phyloP scores from a whole-genome alignment of 2,329 filamentous ascomycete genomes.

The Aspergillus tamarii region DNA sequence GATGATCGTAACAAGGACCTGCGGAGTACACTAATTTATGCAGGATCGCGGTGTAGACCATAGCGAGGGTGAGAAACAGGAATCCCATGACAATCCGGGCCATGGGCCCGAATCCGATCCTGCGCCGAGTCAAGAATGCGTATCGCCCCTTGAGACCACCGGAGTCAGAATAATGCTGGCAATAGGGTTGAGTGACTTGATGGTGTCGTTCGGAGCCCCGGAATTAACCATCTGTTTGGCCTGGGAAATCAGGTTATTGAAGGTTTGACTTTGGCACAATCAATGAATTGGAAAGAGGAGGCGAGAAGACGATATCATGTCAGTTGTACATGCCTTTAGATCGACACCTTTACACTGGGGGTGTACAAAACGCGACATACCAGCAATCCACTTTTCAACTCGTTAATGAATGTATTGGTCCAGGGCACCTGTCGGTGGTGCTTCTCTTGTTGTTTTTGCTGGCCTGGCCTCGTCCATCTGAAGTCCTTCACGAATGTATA shows the following conservation, averaged over 20 bases:
- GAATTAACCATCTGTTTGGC: slow-evolving; percentile 59
- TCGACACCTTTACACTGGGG: not conserved
- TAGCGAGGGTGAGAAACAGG: slow-evolving; percentile 60
- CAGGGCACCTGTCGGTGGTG: not conserved
- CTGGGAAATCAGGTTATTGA: slow-evolving; percentile 65
- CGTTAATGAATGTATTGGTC: slow-evolving; percentile 1
- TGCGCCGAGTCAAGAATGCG: slow-evolving; percentile 62
- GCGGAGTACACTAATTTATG: slow-evolving; percentile 54
- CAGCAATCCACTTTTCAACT: not conserved
- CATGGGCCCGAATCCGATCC: slow-evolving; percentile 69
- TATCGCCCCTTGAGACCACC: slow-evolving; percentile 67
- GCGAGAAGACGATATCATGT: not conserved
- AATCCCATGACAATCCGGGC: slow-evolving; percentile 72
- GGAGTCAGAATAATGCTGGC: slow-evolving; percentile 73
- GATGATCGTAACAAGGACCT: not conserved
- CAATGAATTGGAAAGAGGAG: slow-evolving; percentile 17
- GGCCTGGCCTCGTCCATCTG: not conserved
- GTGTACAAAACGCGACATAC: slow-evolving; percentile 3
- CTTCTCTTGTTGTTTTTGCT: not conserved
- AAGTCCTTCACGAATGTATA: not conserved
- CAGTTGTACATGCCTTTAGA: not conserved
- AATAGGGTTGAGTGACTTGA: slow-evolving; percentile 71
- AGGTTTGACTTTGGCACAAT: slow-evolving; percentile 53
- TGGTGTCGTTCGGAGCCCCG: slow-evolving; percentile 72
- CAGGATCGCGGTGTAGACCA: slow-evolving; percentile 56